phyloP scores from a whole-genome alignment of 2,329 filamentous ascomycete species.

The Metarhizium robertsii region DNA sequence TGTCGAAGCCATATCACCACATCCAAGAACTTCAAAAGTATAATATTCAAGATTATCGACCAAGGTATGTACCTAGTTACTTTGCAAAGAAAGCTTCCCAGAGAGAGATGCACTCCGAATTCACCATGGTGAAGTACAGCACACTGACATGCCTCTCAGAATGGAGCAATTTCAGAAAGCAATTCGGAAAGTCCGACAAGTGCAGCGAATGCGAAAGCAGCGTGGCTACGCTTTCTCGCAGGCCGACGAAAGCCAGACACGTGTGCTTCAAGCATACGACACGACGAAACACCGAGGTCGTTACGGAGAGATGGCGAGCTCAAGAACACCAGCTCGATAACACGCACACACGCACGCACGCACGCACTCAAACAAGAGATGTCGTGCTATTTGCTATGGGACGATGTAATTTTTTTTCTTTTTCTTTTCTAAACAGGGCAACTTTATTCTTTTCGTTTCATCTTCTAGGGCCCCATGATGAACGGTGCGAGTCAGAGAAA shows the following conservation, averaged over 20 bases:
- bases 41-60: slow-evolving; percentile 97
- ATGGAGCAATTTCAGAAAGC: slow-evolving; percentile 99
- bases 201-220: slow-evolving; percentile 98
- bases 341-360: no score
- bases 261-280: slow-evolving; percentile 94
- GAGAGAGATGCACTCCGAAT: neutral
- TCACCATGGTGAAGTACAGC: neutral
- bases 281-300: slow-evolving; percentile 84
- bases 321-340: slow-evolving; percentile 22
- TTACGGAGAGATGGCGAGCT: slow-evolving; percentile 85
- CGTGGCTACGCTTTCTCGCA: slow-evolving; percentile 97
- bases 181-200: slow-evolving; percentile 94
- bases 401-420: neutral
- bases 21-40: slow-evolving; percentile 99
- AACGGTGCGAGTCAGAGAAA: neutral
- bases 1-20: slow-evolving; percentile 90
- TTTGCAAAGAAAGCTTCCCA: neutral
- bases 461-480: neutral
- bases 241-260: slow-evolving; percentile 90
- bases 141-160: slow-evolving; percentile 31
- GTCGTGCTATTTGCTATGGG: neutral
- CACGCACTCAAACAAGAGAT: no score
- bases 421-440: neutral
- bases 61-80: slow-evolving; percentile 52
- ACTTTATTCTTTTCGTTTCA: neutral